Conservation (phyloP, 192 early-diverging fungal species). For the Spizellomyces punctatus region DNA sequence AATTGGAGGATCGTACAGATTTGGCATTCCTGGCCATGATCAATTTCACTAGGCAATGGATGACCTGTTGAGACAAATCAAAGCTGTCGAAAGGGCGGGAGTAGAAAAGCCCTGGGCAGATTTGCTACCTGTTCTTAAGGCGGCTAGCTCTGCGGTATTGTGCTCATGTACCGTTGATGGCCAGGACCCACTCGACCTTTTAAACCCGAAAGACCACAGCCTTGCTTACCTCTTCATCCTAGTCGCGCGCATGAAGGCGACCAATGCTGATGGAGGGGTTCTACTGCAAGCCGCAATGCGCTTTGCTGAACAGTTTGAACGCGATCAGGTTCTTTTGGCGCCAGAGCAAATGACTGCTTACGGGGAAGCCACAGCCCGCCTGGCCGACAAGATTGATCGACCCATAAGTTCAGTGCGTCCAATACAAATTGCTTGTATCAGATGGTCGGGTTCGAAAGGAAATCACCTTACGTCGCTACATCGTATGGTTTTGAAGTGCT, state of each 20-base stretch:
- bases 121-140: conserved; percentile 1
- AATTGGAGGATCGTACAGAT: no score
- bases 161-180: conserved; percentile 1
- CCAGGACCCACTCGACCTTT: conserved; percentile 15
- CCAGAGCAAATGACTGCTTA: conserved; percentile 13
- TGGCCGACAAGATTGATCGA: neutral
- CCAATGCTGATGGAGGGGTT: neutral
- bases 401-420: conserved; percentile 17
- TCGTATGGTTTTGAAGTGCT: neutral
- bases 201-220: conserved; percentile 26
- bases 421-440: neutral
- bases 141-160: neutral
- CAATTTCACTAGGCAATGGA: neutral
- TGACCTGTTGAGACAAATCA: neutral
- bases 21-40: no score
- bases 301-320: conserved; percentile 15
- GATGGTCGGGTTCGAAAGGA: neutral
- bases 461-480: conserved; percentile 2
- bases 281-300: conserved; percentile 1
- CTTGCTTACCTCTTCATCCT: conserved; percentile 29
- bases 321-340: neutral
- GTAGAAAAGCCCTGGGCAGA: neutral
- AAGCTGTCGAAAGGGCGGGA: neutral
- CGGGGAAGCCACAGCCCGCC: neutral
- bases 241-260: conserved; percentile 16